Conservation (phyloP, 1,284 basidiomycete genomes). For the Hemileia vastatrix region DNA sequence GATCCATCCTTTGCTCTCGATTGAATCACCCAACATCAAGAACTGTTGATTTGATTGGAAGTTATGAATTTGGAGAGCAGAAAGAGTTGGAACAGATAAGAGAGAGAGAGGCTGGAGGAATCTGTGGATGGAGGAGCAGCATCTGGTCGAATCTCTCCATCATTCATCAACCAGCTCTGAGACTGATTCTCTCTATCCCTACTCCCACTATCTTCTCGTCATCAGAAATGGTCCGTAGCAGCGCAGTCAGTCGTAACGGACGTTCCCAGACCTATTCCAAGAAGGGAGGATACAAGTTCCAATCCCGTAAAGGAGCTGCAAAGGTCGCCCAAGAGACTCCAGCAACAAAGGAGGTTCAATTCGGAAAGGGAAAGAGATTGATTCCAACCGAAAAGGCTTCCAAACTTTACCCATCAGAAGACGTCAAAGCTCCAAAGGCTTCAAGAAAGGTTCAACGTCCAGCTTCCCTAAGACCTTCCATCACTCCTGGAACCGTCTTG, state of each 20-base stretch:
- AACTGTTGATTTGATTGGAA: too few relatives aligned
- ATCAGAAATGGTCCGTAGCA: too few relatives aligned
- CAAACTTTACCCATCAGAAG: constrained; percentile 95
- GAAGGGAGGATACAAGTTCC: not conserved
- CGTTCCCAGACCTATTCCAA: not conserved
- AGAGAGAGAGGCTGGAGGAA: too few relatives aligned
- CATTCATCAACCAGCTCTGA: too few relatives aligned
- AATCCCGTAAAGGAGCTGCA: not conserved
- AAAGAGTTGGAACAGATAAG: too few relatives aligned
- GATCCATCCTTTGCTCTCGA: too few relatives aligned
- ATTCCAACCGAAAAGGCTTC: constrained; percentile 76
- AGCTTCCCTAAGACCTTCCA: constrained; percentile 68
- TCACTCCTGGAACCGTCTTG: constrained; percentile 88
- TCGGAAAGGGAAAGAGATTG: constrained; percentile 58
- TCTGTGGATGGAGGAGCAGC: too few relatives aligned
- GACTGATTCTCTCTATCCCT: too few relatives aligned
- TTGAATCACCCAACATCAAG: too few relatives aligned
- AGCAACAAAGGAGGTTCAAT: constrained; percentile 33
- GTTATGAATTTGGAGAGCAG: too few relatives aligned
- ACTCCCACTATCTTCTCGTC: too few relatives aligned
- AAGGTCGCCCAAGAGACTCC: not conserved
- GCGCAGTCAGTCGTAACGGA: not conserved
- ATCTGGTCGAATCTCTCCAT: too few relatives aligned
- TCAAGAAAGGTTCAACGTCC: constrained; percentile 71
- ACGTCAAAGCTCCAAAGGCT: constrained; percentile 77